Evolutionary conservation across 257 asterid genomes (phyloP).

Genomic region (Fraxinus excelsior): DNA sequence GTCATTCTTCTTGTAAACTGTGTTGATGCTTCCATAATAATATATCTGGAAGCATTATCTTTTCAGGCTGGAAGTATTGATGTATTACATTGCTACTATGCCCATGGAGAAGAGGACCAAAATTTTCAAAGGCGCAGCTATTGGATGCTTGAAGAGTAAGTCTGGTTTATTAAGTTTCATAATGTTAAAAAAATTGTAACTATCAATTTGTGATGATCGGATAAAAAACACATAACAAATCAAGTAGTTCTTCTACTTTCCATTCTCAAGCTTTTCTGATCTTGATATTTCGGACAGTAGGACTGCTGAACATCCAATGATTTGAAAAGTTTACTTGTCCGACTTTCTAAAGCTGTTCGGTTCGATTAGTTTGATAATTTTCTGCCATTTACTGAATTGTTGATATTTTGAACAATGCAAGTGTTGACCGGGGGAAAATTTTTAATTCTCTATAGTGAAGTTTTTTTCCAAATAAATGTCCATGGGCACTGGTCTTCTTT

Average conservation of each 20-base stretch:
- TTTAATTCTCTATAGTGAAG: not conserved
- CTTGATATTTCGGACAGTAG: not conserved
- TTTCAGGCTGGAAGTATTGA: slow-evolving; percentile 87
- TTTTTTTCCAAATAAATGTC: slow-evolving; percentile 2
- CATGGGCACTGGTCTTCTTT: not conserved
- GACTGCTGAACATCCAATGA: slow-evolving; percentile 14
- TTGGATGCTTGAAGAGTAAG: slow-evolving; percentile 99
- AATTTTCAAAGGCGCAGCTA: slow-evolving; percentile 94
- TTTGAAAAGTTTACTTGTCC: slow-evolving; percentile 11
- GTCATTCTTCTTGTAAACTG: slow-evolving; percentile 22
- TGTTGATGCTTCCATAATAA: slow-evolving; percentile 29
- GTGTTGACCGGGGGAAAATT: not conserved
- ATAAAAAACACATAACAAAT: not conserved
- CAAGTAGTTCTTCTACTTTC: slow-evolving; percentile 11
- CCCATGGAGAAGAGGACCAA: slow-evolving; percentile 89
- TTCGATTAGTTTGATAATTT: not conserved
- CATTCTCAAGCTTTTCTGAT: slow-evolving; percentile 1
- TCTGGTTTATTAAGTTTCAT: slow-evolving; percentile 12
- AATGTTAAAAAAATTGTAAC: not conserved
- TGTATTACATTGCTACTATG: slow-evolving; percentile 93
- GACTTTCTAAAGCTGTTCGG: not conserved
- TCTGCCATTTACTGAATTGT: slow-evolving; percentile 14
- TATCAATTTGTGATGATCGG: not conserved
- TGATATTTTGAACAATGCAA: not conserved
- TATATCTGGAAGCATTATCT: slow-evolving; percentile 25